Conservation (phyloP, 495 filamentous ascomycete genomes). For the Penicilliopsis zonata region DNA sequence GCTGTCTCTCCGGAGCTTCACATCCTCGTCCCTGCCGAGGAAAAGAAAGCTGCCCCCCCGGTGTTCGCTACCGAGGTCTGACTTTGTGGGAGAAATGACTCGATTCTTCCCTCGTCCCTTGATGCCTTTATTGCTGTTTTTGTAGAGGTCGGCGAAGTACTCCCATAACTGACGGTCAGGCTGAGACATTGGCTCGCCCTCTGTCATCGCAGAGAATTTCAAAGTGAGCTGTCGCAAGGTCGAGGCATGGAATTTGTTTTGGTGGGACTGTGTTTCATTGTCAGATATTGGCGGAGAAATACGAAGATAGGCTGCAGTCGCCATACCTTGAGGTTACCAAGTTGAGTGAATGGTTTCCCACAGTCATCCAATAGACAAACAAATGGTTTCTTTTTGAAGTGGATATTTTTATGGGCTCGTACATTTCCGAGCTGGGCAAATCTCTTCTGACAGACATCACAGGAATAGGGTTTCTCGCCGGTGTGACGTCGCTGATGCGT, state of each 20-base stretch:
- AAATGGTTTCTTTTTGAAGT: slow-evolving; percentile 66
- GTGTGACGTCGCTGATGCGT: slow-evolving; percentile 81
- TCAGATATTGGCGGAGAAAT: not conserved
- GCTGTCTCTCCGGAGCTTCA: slow-evolving; percentile 13
- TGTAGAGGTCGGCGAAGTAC: slow-evolving; percentile 81
- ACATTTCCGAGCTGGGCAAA: slow-evolving; percentile 84
- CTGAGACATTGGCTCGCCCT: slow-evolving; percentile 47
- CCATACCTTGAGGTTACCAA: slow-evolving; percentile 76
- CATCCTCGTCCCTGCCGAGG: slow-evolving; percentile 15
- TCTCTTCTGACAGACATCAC: slow-evolving; percentile 67
- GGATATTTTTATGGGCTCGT: slow-evolving; percentile 75
- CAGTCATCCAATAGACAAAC: slow-evolving; percentile 71
- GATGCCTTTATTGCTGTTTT: slow-evolving; percentile 90
- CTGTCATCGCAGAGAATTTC: slow-evolving; percentile 55
- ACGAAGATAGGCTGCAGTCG: slow-evolving; percentile 2
- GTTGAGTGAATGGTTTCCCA: slow-evolving; percentile 73
- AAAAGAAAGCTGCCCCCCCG: slow-evolving; percentile 10
- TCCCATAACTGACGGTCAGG: slow-evolving; percentile 72
- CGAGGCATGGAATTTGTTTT: slow-evolving; percentile 78
- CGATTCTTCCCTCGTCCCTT: slow-evolving; percentile 86
- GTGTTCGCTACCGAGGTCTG: slow-evolving; percentile 4
- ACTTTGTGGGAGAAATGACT: slow-evolving; percentile 25
- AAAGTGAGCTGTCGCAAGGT: slow-evolving; percentile 60
- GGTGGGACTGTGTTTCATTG: slow-evolving; percentile 54
- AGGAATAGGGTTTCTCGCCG: slow-evolving; percentile 76